Evolutionary conservation across 2,329 filamentous ascomycete genomes (phyloP).

Genomic region (Ustilaginoidea virens): DNA sequence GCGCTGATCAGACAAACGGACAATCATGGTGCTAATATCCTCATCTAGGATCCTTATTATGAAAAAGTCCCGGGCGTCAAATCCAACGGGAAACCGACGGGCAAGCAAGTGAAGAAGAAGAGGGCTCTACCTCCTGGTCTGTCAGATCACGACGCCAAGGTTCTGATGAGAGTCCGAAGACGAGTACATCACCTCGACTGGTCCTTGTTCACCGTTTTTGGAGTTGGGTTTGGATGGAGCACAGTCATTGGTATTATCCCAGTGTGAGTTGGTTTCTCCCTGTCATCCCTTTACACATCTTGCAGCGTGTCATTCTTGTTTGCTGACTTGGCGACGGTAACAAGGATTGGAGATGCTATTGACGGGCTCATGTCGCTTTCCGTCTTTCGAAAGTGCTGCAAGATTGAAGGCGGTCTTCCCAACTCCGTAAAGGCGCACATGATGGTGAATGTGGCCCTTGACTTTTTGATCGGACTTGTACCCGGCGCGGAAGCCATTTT

Average conservation of each 20-base stretch:
- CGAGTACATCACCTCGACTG: conserved; percentile 78
- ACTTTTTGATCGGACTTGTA: conserved; percentile 59
- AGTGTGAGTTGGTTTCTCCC: conserved; percentile 38
- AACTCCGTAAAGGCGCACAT: conserved; percentile 47
- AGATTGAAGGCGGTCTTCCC: conserved; percentile 65
- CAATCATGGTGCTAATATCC: conserved; percentile 13
- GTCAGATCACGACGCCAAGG: conserved; percentile 62
- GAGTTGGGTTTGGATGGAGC: conserved; percentile 78
- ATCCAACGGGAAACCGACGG: conserved; percentile 45
- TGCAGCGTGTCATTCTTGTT: too few species aligned
- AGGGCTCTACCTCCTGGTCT: conserved; percentile 75
- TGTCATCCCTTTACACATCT: neutral
- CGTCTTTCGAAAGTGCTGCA: conserved; percentile 56
- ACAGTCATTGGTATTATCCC: conserved; percentile 75
- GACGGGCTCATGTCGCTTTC: conserved; percentile 62
- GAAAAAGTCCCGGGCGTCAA: conserved; percentile 64
- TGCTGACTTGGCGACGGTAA: too few species aligned
- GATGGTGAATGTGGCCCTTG: conserved; percentile 63
- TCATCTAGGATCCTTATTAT: conserved; percentile 69
- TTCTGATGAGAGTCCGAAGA: conserved; percentile 76
- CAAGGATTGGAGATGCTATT: conserved; percentile 56
- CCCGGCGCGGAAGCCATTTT: conserved; percentile 57
- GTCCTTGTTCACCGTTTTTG: conserved; percentile 65
- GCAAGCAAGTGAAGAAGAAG: conserved; percentile 68
- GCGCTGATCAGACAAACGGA: neutral